Evolutionary conservation across 2,329 filamentous ascomycete species (phyloP).

Genomic region (Ophiostoma tasmaniense): DNA sequence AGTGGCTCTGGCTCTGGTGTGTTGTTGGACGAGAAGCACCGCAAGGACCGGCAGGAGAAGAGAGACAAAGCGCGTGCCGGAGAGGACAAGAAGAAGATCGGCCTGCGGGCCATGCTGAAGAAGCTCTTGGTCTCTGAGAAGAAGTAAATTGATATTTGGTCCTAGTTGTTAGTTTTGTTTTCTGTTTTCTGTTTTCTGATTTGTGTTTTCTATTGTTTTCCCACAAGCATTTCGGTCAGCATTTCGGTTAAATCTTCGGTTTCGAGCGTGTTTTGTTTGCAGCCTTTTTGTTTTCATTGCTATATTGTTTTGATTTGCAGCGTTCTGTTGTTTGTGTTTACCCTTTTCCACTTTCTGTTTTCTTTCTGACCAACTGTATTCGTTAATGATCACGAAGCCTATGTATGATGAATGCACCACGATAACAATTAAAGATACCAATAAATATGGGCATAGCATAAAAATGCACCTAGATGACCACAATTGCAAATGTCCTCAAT

Average conservation of each 20-base stretch:
- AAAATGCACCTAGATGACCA: no score
- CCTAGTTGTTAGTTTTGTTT: not conserved
- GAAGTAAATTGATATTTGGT: not conserved
- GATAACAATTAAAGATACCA: not conserved
- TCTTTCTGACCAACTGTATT: not conserved
- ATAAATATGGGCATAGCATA: no score
- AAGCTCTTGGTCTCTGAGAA: constrained; percentile 15
- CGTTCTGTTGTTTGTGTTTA: not conserved
- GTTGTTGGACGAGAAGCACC: constrained; percentile 20
- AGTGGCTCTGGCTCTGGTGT: not conserved
- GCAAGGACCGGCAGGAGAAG: constrained; percentile 20
- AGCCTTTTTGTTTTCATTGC: not conserved
- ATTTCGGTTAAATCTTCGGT: not conserved
- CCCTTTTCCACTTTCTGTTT: not conserved
- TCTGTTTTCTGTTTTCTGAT: not conserved
- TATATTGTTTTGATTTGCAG: not conserved
- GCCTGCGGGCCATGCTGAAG: constrained; percentile 20
- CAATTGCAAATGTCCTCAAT: not conserved
- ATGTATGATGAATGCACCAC: not conserved
- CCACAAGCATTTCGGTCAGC: not conserved
- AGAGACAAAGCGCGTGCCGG: constrained; percentile 18
- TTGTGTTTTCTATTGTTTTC: not conserved
- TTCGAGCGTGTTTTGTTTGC: not conserved
- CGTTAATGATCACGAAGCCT: not conserved
- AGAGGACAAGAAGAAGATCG: constrained; percentile 17